Evolutionary conservation across 768 basidiomycete genomes (phyloP).

Genomic region (Xerocomellus dryophilus): DNA sequence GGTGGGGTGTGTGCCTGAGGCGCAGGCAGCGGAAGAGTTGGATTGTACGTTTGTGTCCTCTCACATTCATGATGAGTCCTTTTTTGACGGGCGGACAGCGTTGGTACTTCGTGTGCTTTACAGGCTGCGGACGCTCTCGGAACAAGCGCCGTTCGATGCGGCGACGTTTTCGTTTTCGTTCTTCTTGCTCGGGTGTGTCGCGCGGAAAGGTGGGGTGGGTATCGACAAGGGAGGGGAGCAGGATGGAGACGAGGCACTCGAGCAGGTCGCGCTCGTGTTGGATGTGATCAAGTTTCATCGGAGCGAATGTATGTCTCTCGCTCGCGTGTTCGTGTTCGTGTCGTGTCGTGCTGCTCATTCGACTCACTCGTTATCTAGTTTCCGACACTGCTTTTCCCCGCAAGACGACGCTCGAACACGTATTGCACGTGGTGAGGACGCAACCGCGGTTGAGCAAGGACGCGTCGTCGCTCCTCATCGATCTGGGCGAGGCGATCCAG

Average conservation of each 20-base stretch:
- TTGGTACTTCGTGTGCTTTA: constrained; percentile 84
- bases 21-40: constrained; percentile 68
- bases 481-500: constrained; percentile 77
- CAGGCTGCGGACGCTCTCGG: constrained; percentile 74
- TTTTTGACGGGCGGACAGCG: constrained; percentile 40
- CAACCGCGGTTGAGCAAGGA: constrained; percentile 84
- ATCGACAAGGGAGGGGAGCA: constrained; percentile 22
- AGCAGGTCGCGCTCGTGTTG: constrained; percentile 71
- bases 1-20: constrained; percentile 64
- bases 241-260: constrained; percentile 59
- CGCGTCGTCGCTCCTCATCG: constrained; percentile 74
- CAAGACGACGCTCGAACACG: constrained; percentile 57
- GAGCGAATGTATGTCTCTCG: constrained; percentile 24
- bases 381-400: constrained; percentile 72
- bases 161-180: constrained; percentile 82
- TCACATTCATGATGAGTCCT: too few species aligned
- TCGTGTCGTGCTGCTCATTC: constrained; percentile 9
- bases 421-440: constrained; percentile 68
- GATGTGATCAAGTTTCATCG: constrained; percentile 39
- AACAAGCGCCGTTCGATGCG: constrained; percentile 78
- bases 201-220: constrained; percentile 65
- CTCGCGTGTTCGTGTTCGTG: too few species aligned
- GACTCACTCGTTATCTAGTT: constrained; percentile 43
- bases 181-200: constrained; percentile 69
- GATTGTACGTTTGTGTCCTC: constrained; percentile 25